Percentiles rank a stretch among this genome's conserved stretches.
These are phyloP conservation scores for Artemisia annua DNA, from an alignment of 129 eudicot species.

Conservation along the genomic window DNA sequence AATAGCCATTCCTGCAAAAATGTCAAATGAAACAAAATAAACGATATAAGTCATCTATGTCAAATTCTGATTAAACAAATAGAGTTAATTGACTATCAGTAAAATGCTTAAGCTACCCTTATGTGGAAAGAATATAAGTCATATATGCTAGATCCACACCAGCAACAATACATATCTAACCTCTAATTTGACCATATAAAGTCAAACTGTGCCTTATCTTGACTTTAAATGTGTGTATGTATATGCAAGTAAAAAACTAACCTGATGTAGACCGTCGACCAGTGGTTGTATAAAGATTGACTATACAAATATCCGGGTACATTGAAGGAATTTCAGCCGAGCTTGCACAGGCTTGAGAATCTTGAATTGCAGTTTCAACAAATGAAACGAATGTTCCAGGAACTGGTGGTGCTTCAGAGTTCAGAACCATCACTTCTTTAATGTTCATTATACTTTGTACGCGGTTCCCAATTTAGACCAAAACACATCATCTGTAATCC, in stretches of 20 bases:
- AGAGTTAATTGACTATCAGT: no score
- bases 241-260: constrained; percentile 22
- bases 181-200: no score
- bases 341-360: constrained; percentile 35
- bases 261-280: constrained; percentile 72
- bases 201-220: no score
- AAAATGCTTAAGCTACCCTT: no score
- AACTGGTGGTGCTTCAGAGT: constrained; percentile 37
- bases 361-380: constrained; percentile 33
- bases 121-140: background rate
- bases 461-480: constrained; percentile 63
- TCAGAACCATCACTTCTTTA: constrained; percentile 31
- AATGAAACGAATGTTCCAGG: constrained; percentile 36
- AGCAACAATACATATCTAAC: no score
- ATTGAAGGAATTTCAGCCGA: constrained; percentile 41
- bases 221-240: background rate
- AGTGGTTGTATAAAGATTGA: constrained; percentile 48
- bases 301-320: constrained; percentile 59
- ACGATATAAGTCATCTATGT: background rate
- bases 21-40: background rate
- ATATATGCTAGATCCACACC: background rate
- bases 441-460: constrained; percentile 29
- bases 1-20: background rate
- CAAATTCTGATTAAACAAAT: no score
- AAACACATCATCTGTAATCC: constrained; percentile 54